Evolutionary conservation across 2,329 filamentous ascomycete species (phyloP), one percentile per base, ranked within the genome.

Genomic region (Fusarium temperatum): DNA sequence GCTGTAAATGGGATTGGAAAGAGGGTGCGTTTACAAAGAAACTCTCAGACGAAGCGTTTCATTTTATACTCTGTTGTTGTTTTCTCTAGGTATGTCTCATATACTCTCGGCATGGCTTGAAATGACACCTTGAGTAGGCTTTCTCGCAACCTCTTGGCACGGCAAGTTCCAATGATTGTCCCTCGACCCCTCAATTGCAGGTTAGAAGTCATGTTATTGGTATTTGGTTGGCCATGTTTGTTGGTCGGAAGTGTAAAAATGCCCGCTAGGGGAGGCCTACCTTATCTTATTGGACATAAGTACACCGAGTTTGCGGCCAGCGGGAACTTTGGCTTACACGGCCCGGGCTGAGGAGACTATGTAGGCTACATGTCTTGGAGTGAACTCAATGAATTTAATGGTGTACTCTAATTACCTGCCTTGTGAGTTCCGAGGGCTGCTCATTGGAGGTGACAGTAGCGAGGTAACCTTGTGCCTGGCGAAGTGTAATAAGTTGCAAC

Each of bases 221-320:
- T 22, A 36, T 59, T 58, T 73, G 63, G 56, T 75, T 74, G 68
- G 72, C 26, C 28, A 32, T 56, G 51, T 45, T 22, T 53, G 71
- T 68, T 74, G 72, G 67, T 69, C 44, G 50, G 72, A 74, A 74
- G 64, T 75, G 64, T 73, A 74, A 64, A 30, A 75, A 69, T 53
- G 28, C 8, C 53, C 59, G 50, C 72, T 74, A 75, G 30, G 36
- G 72, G 72, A 74, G 68, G 68, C 71, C 68, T 41, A 45, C 72
- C 65, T 38, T 28, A 26, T 50, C n/a, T 35, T 22, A 75, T 74
- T 74, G 72, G 72, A 20, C 24, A 26, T 13, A 26, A 13, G 26
- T 26, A 47, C 57, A 38, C 3, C 38, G 44, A 60, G 51, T 48
- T 42, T 13, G 61, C 26, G 51, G 39, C 51, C 45, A 54, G 14